Base-by-base conservation (phyloP, 2,329 filamentous ascomycete species). In the Parasarocladium wereldwijsianum region DNA sequence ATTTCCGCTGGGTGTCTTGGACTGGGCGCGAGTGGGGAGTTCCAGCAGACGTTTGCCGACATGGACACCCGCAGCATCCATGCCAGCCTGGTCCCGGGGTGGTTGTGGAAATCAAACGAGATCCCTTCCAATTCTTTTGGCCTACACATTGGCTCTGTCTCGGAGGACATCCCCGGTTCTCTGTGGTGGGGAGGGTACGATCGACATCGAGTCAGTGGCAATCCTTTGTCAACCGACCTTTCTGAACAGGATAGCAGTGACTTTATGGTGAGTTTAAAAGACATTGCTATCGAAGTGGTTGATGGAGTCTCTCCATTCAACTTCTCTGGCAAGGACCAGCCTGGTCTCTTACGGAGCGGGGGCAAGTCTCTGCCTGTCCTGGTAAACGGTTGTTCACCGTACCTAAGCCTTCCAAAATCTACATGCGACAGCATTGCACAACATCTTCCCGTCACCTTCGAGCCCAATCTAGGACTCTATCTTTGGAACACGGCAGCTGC, bases 171-270 rank as follows among this genome's bases (percentile, higher is more conserved):
- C 35, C 26, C 38, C 0, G 54, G 51, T 0, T 59, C 57, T 1
- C 40, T 59, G 5, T 41, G 47, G 12, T 49, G 56, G 25, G 57
- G 56, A 4, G 55, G 54, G 1, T 60, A 58, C 34, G 57, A 61
- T 35, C 43, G 46, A 34, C 51, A 47, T 20, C 51, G 57, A n/a
- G 38, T 57, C 7, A 20, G 54, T 2, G 52, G 54, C 0, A 43
- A 52, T 8, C 34, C 50, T 11, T 34, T 54, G 2, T 25, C 23
- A 4, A 39, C 40, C 2, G 36, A 38, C 15, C 22, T 31, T 4
- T 27, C 27, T 10, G 39, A 38, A 9, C 35, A 38, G 24, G 42
- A 43, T 26, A 42, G 39, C 6, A 43, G n/a, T 8, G 19, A 21
- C n/a, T 21, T 21, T n/a, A n/a, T 8, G 8, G 19, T 52, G 31